phyloP scores from a whole-genome alignment of 108 stramenopile species.

The Skeletonema menzelii region DNA sequence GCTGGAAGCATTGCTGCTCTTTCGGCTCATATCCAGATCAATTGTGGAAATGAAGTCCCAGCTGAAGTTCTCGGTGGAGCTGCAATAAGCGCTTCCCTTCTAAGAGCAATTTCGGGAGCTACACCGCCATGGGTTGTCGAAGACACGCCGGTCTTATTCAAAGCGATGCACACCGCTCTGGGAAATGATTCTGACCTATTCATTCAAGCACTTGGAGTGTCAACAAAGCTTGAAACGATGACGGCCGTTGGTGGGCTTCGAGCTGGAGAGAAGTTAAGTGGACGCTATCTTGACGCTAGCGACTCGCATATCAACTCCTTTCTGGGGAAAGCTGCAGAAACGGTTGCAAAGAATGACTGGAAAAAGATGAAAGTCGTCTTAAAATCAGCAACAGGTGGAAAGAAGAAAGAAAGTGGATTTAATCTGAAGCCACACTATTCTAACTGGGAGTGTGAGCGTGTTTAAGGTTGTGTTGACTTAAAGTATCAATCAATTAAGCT shows the following conservation, averaged over 20 bases:
- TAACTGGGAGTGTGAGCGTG: conserved; percentile 75
- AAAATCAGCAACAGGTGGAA: conserved; percentile 81
- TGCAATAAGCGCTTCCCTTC: conserved; percentile 64
- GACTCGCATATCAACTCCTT: conserved; percentile 53
- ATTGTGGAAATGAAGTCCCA: conserved; percentile 10
- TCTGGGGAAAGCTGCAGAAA: conserved; percentile 52
- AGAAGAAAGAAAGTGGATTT: conserved; percentile 86
- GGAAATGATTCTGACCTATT: conserved; percentile 48
- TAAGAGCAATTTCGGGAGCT: conserved; percentile 68
- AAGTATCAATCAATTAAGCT: background rate
- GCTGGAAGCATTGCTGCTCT: conserved; percentile 6
- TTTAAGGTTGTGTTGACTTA: conserved; percentile 7
- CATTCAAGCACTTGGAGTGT: conserved; percentile 40
- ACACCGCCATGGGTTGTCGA: conserved; percentile 87
- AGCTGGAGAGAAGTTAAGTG: conserved; percentile 60
- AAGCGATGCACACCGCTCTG: conserved; percentile 50
- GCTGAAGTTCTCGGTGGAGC: conserved; percentile 42
- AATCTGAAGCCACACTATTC: conserved; percentile 73
- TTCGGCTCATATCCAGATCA: conserved; percentile 7
- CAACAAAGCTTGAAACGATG: conserved; percentile 45
- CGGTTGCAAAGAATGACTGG: conserved; percentile 56
- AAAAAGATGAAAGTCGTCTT: conserved; percentile 66
- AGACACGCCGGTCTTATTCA: conserved; percentile 55
- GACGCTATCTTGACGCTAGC: conserved; percentile 64
- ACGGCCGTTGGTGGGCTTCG: conserved; percentile 41